Percentiles rank a stretch among this genome's conserved stretches.
Evolutionary conservation across 352 stramenopile genomes (phyloP).

Genomic region (Globisporangium camurandrum): DNA sequence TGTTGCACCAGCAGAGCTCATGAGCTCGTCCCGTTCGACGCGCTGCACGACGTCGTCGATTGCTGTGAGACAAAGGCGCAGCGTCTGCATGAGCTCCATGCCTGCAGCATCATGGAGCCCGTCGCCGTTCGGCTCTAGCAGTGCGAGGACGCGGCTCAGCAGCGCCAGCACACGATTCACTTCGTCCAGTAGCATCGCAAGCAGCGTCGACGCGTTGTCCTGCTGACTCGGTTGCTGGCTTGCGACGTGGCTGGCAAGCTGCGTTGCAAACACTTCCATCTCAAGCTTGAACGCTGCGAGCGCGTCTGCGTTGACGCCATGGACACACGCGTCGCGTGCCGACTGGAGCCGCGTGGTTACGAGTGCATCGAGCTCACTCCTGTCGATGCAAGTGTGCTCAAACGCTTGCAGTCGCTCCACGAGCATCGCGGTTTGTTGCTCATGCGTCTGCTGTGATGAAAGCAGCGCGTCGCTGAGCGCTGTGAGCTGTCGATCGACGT

Average conservation of each 20-base stretch:
- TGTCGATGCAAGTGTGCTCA: slow-evolving; percentile 18
- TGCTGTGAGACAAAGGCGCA: slow-evolving; percentile 29
- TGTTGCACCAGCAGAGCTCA: slow-evolving; percentile 6
- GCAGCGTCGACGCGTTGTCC: slow-evolving; percentile 10
- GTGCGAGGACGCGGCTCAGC: slow-evolving; percentile 17
- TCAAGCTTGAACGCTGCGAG: slow-evolving; percentile 25
- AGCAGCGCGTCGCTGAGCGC: slow-evolving; percentile 16
- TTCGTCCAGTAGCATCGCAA: slow-evolving; percentile 25
- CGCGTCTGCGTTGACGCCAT: slow-evolving; percentile 26
- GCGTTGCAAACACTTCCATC: slow-evolving; percentile 22
- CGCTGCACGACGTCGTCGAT: slow-evolving; percentile 27
- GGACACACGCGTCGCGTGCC: slow-evolving; percentile 48
- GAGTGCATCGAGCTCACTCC: slow-evolving; percentile 19
- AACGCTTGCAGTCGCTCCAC: slow-evolving; percentile 13
- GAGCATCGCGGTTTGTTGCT: slow-evolving; percentile 17
- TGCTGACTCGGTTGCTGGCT: not conserved
- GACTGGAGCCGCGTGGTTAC: slow-evolving; percentile 29
- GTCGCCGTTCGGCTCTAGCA: slow-evolving; percentile 15
- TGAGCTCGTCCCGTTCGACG: slow-evolving; percentile 14
- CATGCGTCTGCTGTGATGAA: slow-evolving; percentile 18
- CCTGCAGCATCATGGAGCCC: slow-evolving; percentile 10
- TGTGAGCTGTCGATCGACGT: slow-evolving; percentile 17
- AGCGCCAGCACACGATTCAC: slow-evolving; percentile 24
- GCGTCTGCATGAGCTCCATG: slow-evolving; percentile 29
- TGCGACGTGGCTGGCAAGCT: slow-evolving; percentile 5